Evolutionary conservation across 1,284 basidiomycete genomes (phyloP), one percentile per base, ranked within the genome.

Genomic region (Trametes sp.): DNA sequence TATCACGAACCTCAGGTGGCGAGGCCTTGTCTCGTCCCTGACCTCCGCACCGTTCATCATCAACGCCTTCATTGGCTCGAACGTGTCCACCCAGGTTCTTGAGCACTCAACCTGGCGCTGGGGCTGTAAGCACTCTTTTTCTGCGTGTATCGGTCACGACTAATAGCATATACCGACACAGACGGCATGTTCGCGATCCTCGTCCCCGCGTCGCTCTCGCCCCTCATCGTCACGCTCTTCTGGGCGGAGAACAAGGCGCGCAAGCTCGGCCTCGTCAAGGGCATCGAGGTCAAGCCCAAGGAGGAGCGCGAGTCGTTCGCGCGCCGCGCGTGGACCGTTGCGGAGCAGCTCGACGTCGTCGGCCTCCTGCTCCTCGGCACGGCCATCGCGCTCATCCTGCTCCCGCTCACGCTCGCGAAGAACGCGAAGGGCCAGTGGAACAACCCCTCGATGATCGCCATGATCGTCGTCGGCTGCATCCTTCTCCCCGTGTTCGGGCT

Each of bases 1-100:
- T 72, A 88, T 91, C 68, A 94, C 93, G 4, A 89, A 87, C 2
- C 83, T 94, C 13, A 83, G 87, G 70, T 94, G 90, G 89, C 84
- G 93, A 60, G 92, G 90, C 13, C 79, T 94, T 11, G 84, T 90
- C 21, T 83, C 87, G 2, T 82, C 82, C 14, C 75, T 90, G 19
- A 83, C 86, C 31, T 86, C 87, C 10, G 74, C 88, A 38, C 92
- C 92, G 13, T 92, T 89, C 77, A 78, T 91, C 68, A 78, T 92
- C 76, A 83, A 86, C 75, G 78, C 83, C 48, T 93, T 88, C 75
- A 82, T 94, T 67, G 86, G 89, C 7, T 84, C 90, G 11, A 91
- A 92, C 71, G 85, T 94, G 54, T 81, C 84, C 9, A 81, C 87
- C 23, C 77, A 80, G 35, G 78, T 88, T 9, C 76, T 93, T 50